phyloP scores from a whole-genome alignment of 2,329 filamentous ascomycete species.

The Cercospora nicotianae region DNA sequence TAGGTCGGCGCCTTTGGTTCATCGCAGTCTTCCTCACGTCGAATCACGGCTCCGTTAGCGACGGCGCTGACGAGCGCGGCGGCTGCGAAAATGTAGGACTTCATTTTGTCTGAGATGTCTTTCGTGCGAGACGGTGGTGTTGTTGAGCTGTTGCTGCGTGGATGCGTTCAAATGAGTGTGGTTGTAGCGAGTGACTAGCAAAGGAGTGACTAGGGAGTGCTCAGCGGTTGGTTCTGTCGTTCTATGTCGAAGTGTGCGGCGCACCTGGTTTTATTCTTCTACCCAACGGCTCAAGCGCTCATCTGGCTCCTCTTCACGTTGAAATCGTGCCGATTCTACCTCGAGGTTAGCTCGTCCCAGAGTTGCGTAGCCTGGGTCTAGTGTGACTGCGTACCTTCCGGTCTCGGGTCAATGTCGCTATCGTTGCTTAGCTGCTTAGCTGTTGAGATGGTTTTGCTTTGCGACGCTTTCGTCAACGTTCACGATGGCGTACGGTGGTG shows the following conservation, averaged over 20 bases:
- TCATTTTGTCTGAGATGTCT: conserved; percentile 5
- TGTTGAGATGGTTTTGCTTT: not conserved
- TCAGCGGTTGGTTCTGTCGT: not conserved
- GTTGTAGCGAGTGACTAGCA: conserved; percentile 16
- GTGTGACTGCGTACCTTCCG: conserved; percentile 12
- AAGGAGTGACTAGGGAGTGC: not conserved
- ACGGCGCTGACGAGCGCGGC: conserved; percentile 15
- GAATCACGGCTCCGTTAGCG: conserved; percentile 12
- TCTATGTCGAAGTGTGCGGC: not conserved
- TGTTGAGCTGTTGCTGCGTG: not conserved
- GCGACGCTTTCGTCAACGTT: not conserved
- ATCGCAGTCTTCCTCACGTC: conserved; percentile 14
- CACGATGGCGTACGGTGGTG: not conserved
- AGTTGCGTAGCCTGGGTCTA: not conserved
- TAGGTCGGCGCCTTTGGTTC: not conserved
- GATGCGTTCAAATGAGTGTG: conserved; percentile 11
- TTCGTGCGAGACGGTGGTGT: not conserved
- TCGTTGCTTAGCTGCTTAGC: not conserved
- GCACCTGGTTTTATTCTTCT: conserved; percentile 16
- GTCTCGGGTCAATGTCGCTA: conserved; percentile 21
- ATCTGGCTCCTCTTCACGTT: not conserved
- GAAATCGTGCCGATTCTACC: not conserved
- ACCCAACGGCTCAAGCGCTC: not conserved
- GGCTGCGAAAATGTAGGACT: conserved; percentile 14
- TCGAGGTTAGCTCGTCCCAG: not conserved